Evolutionary conservation across 2,329 filamentous ascomycete genomes (phyloP).

Genomic region (Colletotrichum cuscutae): DNA sequence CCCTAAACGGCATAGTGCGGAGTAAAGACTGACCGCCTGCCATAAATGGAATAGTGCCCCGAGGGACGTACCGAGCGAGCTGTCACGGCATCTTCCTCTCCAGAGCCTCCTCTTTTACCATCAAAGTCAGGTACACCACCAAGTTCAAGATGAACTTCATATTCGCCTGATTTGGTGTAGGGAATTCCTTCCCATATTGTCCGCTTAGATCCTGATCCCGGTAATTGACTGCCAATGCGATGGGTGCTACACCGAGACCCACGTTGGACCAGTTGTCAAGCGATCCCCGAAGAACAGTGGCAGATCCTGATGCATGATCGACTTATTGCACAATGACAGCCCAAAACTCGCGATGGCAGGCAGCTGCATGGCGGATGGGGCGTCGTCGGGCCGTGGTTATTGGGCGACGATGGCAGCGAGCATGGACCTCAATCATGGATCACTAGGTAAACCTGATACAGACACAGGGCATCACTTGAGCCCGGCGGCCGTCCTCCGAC

Average conservation of each 20-base stretch:
- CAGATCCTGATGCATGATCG: slow-evolving; percentile 13
- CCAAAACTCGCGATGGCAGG: slow-evolving; percentile 4
- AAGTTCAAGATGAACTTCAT: neutral
- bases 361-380: neutral
- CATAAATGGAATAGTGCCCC: neutral
- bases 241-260: neutral
- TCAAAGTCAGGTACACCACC: neutral
- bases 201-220: neutral
- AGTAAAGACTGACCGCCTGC: slow-evolving; percentile 3
- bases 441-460: neutral
- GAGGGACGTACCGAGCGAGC: neutral
- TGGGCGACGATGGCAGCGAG: neutral
- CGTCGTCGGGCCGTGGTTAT: neutral
- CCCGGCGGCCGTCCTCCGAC: neutral
- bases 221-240: neutral
- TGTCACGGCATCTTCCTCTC: neutral
- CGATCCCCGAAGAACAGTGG: slow-evolving; percentile 4
- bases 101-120: neutral
- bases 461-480: slow-evolving; percentile 11
- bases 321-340: neutral
- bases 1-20: neutral
- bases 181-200: neutral
- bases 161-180: neutral
- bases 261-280: neutral
- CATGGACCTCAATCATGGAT: neutral